phyloP scores from a whole-genome alignment of 2,329 filamentous ascomycete genomes.

The Didymella sp. region DNA sequence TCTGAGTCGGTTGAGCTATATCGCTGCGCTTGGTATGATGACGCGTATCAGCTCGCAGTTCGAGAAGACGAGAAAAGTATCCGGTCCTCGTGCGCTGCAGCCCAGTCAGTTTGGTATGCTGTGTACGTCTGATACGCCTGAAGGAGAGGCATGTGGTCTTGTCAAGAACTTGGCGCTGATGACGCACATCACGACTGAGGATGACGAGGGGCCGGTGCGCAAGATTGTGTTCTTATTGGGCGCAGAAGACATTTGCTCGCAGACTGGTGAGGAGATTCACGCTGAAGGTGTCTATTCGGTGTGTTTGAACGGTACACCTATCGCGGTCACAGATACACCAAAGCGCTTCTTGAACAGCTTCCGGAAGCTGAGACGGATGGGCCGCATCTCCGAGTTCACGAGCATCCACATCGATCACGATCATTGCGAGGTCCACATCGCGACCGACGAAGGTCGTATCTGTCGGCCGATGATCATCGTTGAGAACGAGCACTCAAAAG shows the following conservation, averaged over 20 bases:
- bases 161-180: conserved; percentile 98
- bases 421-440: conserved; percentile 89
- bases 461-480: conserved; percentile 96
- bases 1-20: conserved; percentile 92
- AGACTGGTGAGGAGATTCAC: conserved; percentile 88
- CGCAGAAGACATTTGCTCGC: conserved; percentile 78
- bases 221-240: conserved; percentile 87
- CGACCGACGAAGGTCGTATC: conserved; percentile 95
- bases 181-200: conserved; percentile 98
- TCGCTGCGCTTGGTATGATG: conserved; percentile 98
- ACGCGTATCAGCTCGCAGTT: conserved; percentile 98
- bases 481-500: conserved; percentile 81
- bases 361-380: conserved; percentile 83
- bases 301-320: conserved; percentile 93
- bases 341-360: conserved; percentile 87
- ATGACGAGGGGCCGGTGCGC: conserved; percentile 88
- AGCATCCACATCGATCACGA: conserved; percentile 96
- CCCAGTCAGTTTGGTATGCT: conserved; percentile 99
- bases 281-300: conserved; percentile 84
- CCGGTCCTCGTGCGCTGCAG: conserved; percentile 91
- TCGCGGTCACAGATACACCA: conserved; percentile 83
- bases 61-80: conserved; percentile 97
- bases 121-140: conserved; percentile 94
- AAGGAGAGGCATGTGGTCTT: conserved; percentile 96
- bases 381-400: conserved; percentile 93